phyloP scores from a whole-genome alignment of 768 basidiomycete species.

The Leccinum obscurum region DNA sequence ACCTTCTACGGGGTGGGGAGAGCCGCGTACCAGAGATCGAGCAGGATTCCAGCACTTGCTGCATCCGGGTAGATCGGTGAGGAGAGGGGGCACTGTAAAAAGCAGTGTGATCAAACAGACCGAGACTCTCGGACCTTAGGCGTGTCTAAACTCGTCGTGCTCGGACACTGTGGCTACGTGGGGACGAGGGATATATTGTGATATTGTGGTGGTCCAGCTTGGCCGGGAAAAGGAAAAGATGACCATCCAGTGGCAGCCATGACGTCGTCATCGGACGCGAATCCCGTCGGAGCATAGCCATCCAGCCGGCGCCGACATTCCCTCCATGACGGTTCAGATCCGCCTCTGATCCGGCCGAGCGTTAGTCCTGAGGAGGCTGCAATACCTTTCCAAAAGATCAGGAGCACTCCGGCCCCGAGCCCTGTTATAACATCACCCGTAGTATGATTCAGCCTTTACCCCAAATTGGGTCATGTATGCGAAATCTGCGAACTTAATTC shows the following conservation, averaged over 20 bases:
- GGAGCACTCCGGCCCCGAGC: background rate
- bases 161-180: background rate
- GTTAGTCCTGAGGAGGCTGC: conserved; percentile 36
- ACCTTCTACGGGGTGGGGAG: background rate
- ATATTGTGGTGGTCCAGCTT: conserved; percentile 6
- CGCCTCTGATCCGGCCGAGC: conserved; percentile 48
- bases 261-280: conserved; percentile 26
- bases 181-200: background rate
- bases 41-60: background rate
- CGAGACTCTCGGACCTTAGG: conserved; percentile 42
- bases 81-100: background rate
- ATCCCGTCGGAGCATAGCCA: conserved; percentile 44
- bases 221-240: background rate
- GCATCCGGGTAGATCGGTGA: background rate
- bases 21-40: background rate
- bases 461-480: background rate
- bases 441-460: too few relatives aligned
- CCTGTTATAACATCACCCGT: background rate
- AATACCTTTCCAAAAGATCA: conserved; percentile 23
- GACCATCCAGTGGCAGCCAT: background rate
- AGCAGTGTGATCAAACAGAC: background rate
- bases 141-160: conserved; percentile 39
- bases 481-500: background rate
- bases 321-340: conserved; percentile 49
- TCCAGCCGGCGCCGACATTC: background rate